Base-by-base conservation (phyloP, 805 yeast genomes). In the Candida endomychidarum region DNA sequence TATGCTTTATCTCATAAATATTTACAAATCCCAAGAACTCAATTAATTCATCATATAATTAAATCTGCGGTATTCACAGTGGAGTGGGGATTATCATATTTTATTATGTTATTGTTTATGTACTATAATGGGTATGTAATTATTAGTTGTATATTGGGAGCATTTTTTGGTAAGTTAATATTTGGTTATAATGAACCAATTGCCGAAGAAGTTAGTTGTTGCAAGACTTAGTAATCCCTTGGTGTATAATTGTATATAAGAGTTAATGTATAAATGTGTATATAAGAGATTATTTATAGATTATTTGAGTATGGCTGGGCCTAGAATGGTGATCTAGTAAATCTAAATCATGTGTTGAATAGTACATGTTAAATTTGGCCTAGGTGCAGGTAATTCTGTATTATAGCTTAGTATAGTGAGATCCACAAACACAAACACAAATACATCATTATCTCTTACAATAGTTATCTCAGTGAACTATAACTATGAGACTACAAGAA, bases 81-180 rank as follows among this genome's bases (percentile, higher is more conserved):
- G 19, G 81, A 81, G 54, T 79, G 83, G 78, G 82, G 82, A 2
- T 69, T 76, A 11, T 75, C 81, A 3, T 82, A 81, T 57, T 57
- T 82, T 37, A 75, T 82, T 52, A 83, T 81, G 85, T 70, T 83
- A 65, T 61, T 83, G 50, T 81, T 81, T 65, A 82, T 83, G 88
- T 81, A 81, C 65, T 82, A 78, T 65, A 82, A 81, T 52, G 87
- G 87, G 11, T 81, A 80, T 54, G 68, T 81, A 26, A 75, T 80
- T 43, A 77, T 82, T 42, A 72, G 80, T 8, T 80, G 83, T 58
- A 68, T 80, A 37, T 56, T 81, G 24, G 86, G 86, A 6, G 83
- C 82, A 2, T 58, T 79, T 20, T 52, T 80, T 38, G 86, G 86
- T 1, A 74, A 75, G 55, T 52, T 80, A 23, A 40, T 80, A 19